Evolutionary conservation across 495 filamentous ascomycete species (phyloP).

Genomic region (Cercophora sp.): DNA sequence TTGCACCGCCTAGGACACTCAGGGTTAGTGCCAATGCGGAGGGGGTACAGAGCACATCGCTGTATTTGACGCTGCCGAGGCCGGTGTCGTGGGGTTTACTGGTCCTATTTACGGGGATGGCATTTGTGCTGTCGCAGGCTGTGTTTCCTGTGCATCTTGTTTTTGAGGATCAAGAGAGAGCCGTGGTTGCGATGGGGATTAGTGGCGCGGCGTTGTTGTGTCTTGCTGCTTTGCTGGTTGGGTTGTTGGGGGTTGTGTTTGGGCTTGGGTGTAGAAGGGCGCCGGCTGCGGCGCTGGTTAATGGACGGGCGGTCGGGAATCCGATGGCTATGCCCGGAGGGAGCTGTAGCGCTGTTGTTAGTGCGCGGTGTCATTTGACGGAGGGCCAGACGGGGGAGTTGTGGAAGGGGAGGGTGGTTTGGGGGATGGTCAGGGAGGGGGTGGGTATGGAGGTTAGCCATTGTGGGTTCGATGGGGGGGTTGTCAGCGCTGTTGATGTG

Average conservation of each 20-base stretch:
- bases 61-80: slow-evolving; percentile 40
- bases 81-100: slow-evolving; percentile 36
- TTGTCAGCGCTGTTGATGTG: slow-evolving; percentile 26
- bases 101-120: slow-evolving; percentile 31
- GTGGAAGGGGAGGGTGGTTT: slow-evolving; percentile 28
- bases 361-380: slow-evolving; percentile 34
- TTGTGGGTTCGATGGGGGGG: slow-evolving; percentile 34
- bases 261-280: slow-evolving; percentile 32
- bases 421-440: slow-evolving; percentile 41
- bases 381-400: slow-evolving; percentile 11
- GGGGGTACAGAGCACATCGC: slow-evolving; percentile 34
- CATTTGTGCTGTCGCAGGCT: slow-evolving; percentile 36
- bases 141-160: slow-evolving; percentile 17
- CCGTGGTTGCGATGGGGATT: slow-evolving; percentile 24
- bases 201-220: slow-evolving; percentile 33
- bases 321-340: slow-evolving; percentile 38
- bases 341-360: slow-evolving; percentile 39
- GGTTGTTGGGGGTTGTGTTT: slow-evolving; percentile 27
- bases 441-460: slow-evolving; percentile 29
- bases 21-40: slow-evolving; percentile 31
- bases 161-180: neutral
- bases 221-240: slow-evolving; percentile 34
- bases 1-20: slow-evolving; percentile 23
- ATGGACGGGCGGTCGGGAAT: slow-evolving; percentile 33
- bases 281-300: slow-evolving; percentile 22